These are phyloP conservation scores for Nidula microcarpa DNA, from an alignment of 768 basidiomycete genomes.

Conservation along the genomic window DNA sequence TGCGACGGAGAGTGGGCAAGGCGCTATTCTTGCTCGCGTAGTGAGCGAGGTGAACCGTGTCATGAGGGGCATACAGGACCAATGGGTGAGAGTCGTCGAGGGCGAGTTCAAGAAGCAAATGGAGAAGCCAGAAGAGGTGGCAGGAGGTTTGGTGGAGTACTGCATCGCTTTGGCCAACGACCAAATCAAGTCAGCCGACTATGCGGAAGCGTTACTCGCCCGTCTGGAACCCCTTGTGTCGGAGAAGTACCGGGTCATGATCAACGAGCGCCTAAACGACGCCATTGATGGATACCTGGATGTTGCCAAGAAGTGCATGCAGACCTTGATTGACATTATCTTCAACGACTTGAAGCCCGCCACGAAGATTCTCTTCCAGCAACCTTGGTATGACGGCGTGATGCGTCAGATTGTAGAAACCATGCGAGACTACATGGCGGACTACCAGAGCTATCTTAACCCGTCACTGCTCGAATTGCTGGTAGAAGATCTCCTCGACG, in stretches of 20 bases:
- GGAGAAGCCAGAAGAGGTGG: constrained; percentile 85
- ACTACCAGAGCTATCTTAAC: constrained; percentile 91
- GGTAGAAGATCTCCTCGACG: constrained; percentile 87
- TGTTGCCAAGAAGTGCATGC: constrained; percentile 96
- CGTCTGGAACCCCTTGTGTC: constrained; percentile 91
- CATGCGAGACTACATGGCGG: constrained; percentile 94
- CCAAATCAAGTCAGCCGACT: constrained; percentile 95
- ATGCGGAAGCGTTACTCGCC: constrained; percentile 78
- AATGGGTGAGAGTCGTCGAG: constrained; percentile 84
- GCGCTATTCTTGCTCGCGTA: constrained; percentile 86
- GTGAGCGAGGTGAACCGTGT: constrained; percentile 85
- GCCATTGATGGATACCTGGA: constrained; percentile 98
- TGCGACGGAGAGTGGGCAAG: constrained; percentile 94
- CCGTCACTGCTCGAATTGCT: constrained; percentile 87
- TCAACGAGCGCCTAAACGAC: constrained; percentile 86
- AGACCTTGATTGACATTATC: constrained; percentile 89
- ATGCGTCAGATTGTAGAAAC: constrained; percentile 91
- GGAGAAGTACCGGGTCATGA: constrained; percentile 81
- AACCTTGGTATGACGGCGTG: constrained; percentile 86
- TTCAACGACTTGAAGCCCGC: constrained; percentile 93
- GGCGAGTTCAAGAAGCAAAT: constrained; percentile 82
- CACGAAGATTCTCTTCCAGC: constrained; percentile 79
- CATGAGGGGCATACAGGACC: constrained; percentile 84
- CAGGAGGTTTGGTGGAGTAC: constrained; percentile 91
- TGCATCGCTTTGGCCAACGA: constrained; percentile 96